Evolutionary conservation across 2,329 filamentous ascomycete genomes (phyloP).

Genomic region (Aspergillus sp.): DNA sequence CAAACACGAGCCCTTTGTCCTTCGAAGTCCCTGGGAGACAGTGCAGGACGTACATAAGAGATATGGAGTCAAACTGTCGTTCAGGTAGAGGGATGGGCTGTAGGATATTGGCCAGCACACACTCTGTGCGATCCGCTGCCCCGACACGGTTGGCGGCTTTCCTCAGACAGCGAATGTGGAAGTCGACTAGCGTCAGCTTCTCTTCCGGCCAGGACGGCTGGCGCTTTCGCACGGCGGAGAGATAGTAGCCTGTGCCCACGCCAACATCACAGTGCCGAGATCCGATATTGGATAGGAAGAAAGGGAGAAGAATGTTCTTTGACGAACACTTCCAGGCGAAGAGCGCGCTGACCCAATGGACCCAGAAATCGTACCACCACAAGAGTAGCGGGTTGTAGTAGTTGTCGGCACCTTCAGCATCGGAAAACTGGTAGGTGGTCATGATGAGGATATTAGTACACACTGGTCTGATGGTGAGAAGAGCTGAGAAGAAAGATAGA

Average conservation of each 20-base stretch:
- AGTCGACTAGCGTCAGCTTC: conserved; percentile 24
- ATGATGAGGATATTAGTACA: no score
- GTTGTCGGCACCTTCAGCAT: background rate
- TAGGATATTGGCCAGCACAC: conserved; percentile 38
- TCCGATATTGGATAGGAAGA: conserved; percentile 24
- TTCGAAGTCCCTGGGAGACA: conserved; percentile 36
- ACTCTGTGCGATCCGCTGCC: conserved; percentile 13
- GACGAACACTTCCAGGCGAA: conserved; percentile 29
- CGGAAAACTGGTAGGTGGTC: no score
- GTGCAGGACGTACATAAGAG: conserved; percentile 46
- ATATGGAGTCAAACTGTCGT: conserved; percentile 43
- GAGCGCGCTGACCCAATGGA: conserved; percentile 17
- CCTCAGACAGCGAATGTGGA: conserved; percentile 11
- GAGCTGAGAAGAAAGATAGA: no score
- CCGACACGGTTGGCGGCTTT: conserved; percentile 3
- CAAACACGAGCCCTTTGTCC: conserved; percentile 32
- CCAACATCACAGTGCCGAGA: conserved; percentile 30
- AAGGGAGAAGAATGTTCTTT: conserved; percentile 15
- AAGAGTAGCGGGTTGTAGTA: background rate
- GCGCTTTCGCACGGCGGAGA: conserved; percentile 7
- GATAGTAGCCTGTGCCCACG: conserved; percentile 30
- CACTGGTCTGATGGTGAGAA: no score
- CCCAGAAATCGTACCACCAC: background rate
- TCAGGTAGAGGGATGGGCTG: conserved; percentile 25
- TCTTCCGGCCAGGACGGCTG: conserved; percentile 5